Base-by-base conservation (phyloP, 495 filamentous ascomycete genomes). In the Acidiella bohemica region DNA sequence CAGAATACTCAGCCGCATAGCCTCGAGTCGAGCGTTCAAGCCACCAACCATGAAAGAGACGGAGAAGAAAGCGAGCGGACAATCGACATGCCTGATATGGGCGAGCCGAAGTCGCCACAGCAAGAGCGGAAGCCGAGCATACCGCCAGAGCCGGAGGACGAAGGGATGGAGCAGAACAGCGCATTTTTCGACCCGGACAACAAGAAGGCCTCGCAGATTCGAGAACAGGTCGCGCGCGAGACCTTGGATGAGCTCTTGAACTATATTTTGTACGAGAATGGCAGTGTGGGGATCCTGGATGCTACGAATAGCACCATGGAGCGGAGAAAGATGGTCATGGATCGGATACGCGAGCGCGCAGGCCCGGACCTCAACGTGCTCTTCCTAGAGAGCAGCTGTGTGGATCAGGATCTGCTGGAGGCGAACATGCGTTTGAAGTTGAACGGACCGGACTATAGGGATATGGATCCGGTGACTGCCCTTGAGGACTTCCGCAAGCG, bases 351-450 rank as follows among this genome's bases (percentile, higher is more conserved):
- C 38, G 64, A 77, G 33, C 72, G 81, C 33, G 88, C 90, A 46
- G 88, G 90, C 4, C 80, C 80, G 29, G 75, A 84, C 36, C 66
- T 97, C 21, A 85, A 85, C 19, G 82, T 97, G 16, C 59, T 97
- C 14, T 96, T 94, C 61, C 76, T 96, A 5, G 90, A 97, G 60
- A 92, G 83, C 50, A 77, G 87, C 39, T 97, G 90, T 59, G 68
- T 86, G 43, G 86, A 97, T 50, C 63, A 76, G 35, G 69, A 72
- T 53, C 67, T 97, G 26, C 68, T 97, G 26, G 90, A 95, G 57
- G 81, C 85, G 11, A 97, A 97, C 51, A 97, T 96, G 88, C 83
- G 86, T 14, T 61, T 97, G 41, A 97, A 97, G 62, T 75, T 97
- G n/a, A 86, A 80, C 32, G 90, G 90, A 2, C 90, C 90, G 2